Evolutionary conservation across 164 flowering plant species (phyloP), one percentile per base, ranked within the genome.

Genomic region (Saururus chinensis): DNA sequence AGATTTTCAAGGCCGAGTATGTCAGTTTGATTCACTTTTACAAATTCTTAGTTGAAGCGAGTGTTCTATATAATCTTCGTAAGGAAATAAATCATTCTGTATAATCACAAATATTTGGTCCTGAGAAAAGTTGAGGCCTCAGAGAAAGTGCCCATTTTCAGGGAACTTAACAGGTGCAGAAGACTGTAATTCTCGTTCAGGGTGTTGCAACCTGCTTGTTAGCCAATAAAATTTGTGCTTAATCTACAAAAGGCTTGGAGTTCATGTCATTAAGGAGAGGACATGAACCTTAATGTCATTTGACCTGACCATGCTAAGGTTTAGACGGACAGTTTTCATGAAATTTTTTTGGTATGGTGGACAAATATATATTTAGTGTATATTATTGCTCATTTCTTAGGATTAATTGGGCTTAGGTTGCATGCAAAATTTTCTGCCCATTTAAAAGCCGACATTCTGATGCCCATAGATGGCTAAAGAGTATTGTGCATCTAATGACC

Each of bases 1-100:
- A 22, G 92, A 91, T 37, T 95, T 95, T 75, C 95, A 88, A 77
- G 99, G 99, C 74, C 86, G 99, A 80, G 99, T 95, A 84, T 61
- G 74, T 58, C 55, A 23, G 9, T 11, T 48, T 30, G 49, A 45
- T 17, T 45, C 17, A 45, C 16, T 45, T 8, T 45, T 45, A 45
- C 4, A 45, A 12, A 45, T 45, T 13, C 1, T 45, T 45, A 45
- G 49, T 17, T 45, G 11, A 45, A 12, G 49, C 49, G 4, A 12
- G 17, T 45, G 1, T 3, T 12, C 49, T 17, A 12, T 12, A 45
- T 45, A 7, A n/a, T n/a, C n/a, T n/a, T n/a, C n/a, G n/a, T n/a
- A n/a, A n/a, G n/a, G n/a, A n/a, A n/a, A n/a, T n/a, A n/a, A n/a
- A n/a, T n/a, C n/a, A n/a, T n/a, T n/a, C n/a, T n/a, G n/a, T n/a